Percentiles rank a stretch among this genome's conserved stretches.
Evolutionary conservation across 148 eudicot genomes (phyloP).

Genomic region (Vaccinium myrtillus): DNA sequence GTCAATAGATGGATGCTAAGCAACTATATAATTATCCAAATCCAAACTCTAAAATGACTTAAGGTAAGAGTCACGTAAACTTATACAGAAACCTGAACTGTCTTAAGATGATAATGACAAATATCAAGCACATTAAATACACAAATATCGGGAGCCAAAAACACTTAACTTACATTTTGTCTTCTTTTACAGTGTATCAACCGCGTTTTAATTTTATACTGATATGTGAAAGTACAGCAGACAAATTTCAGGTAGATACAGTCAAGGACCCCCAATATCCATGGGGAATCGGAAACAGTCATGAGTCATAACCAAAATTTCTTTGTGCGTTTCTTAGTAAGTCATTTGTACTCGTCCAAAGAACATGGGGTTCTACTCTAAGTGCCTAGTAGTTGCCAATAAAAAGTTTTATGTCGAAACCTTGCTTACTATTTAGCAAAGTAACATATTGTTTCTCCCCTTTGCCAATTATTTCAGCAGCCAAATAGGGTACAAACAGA

Average conservation of each 20-base stretch:
- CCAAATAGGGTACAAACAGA: neutral
- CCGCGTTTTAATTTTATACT: neutral
- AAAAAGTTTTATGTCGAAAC: neutral
- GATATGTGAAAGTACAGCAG: neutral
- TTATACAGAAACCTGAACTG: constrained; percentile 10
- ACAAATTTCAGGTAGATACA: neutral
- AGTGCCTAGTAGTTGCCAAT: neutral
- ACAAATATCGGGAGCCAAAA: neutral
- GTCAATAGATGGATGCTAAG: neutral
- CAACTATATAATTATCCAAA: neutral
- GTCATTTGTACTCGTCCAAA: constrained; percentile 4
- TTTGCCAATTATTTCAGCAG: neutral
- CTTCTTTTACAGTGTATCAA: neutral
- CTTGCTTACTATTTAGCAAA: neutral
- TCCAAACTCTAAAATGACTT: no score
- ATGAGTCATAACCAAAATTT: neutral
- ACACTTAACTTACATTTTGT: neutral
- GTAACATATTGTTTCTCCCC: neutral
- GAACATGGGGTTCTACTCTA: neutral
- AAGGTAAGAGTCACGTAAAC: no score
- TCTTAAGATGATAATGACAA: neutral
- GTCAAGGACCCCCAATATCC: neutral
- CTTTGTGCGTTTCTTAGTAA: neutral
- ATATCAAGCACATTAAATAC: neutral
- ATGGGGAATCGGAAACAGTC: neutral